These are phyloP conservation scores for Lactarius tabidus DNA, from an alignment of 768 basidiomycete species.

Conservation along the genomic window DNA sequence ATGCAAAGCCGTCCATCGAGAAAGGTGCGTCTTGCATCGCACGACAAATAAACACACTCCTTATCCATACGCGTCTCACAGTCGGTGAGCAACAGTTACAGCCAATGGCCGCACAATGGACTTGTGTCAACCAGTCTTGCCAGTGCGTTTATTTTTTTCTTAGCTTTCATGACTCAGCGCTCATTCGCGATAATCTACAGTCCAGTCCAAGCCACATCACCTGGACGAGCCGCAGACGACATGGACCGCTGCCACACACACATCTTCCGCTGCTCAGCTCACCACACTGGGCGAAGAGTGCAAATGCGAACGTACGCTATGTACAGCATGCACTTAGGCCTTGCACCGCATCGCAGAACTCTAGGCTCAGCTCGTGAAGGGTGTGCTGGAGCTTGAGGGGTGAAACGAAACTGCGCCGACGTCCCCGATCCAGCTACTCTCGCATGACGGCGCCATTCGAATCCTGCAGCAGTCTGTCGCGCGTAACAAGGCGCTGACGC, in stretches of 20 bases:
- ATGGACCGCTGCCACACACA: constrained; percentile 27
- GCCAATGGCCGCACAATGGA: constrained; percentile 23
- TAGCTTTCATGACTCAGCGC: not conserved
- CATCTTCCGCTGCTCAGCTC: constrained; percentile 46
- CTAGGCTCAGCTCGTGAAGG: constrained; percentile 50
- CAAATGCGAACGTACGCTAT: constrained; percentile 43
- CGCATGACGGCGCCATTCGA: constrained; percentile 24
- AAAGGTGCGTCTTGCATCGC: constrained; percentile 44
- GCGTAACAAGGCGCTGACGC: constrained; percentile 18
- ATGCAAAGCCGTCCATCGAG: constrained; percentile 52
- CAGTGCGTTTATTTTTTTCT: not conserved
- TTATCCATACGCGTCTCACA: constrained; percentile 5
- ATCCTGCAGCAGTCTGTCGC: constrained; percentile 21
- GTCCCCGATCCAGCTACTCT: constrained; percentile 12
- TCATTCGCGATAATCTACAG: not conserved
- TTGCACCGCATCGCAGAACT: constrained; percentile 44
- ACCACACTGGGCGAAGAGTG: constrained; percentile 41
- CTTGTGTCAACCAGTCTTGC: constrained; percentile 9
- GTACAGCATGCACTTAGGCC: constrained; percentile 36
- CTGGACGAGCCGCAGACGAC: constrained; percentile 23
- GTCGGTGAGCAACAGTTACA: constrained; percentile 25
- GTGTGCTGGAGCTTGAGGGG: constrained; percentile 53
- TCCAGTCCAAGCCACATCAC: constrained; percentile 12
- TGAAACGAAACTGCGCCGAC: not conserved
- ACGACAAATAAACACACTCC: not conserved